Conservation (phyloP, 2,329 filamentous ascomycete genomes). For the Colletotrichum cordylinicola region DNA sequence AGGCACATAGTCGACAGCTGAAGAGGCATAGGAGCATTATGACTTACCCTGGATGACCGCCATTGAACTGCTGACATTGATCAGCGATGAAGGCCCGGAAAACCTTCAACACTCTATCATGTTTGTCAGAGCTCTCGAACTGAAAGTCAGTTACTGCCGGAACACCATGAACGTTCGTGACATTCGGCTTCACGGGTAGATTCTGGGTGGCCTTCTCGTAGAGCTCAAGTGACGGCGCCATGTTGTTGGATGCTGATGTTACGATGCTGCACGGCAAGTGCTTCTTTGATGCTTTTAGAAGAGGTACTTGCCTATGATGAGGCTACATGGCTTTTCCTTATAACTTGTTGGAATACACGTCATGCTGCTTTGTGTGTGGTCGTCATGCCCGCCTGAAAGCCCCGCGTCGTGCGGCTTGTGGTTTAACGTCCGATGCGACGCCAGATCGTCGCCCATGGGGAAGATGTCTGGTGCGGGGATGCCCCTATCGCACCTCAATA, state of each 20-base stretch:
- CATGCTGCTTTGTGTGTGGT: neutral
- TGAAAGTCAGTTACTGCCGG: neutral
- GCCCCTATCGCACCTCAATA: neutral
- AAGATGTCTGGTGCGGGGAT: neutral
- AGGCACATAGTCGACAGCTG: neutral
- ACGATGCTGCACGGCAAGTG: neutral
- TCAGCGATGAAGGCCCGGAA: constrained; percentile 71
- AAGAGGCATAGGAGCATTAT: neutral
- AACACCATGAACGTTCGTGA: neutral
- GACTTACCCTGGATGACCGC: constrained; percentile 74
- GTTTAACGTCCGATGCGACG: neutral
- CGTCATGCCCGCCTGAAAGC: neutral
- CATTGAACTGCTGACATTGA: constrained; percentile 72
- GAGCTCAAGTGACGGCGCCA: constrained; percentile 14
- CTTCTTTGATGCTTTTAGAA: neutral
- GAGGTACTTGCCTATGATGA: fast-evolving
- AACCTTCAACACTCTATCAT: constrained; percentile 54
- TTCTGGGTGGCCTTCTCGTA: constrained; percentile 12
- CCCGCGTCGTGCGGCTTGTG: neutral
- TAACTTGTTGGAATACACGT: neutral
- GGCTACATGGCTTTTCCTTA: neutral
- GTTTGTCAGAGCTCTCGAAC: constrained; percentile 11
- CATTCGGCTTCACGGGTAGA: constrained; percentile 7
- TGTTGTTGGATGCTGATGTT: neutral
- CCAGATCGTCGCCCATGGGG: neutral